Conservation (phyloP, 73 alveolate species). For the Paramecium sexaurelia region DNA sequence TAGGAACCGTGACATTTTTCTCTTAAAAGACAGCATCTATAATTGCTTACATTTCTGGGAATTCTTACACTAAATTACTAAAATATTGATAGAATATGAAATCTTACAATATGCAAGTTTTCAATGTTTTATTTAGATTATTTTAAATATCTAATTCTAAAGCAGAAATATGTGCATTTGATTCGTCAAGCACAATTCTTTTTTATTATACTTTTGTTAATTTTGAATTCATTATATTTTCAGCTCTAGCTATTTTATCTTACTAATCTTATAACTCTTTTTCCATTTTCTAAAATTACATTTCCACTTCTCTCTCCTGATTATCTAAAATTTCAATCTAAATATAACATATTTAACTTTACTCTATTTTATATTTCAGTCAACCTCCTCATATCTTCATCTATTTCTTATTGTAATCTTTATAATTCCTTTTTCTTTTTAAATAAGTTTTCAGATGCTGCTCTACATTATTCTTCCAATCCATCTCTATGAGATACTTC, state of each 20-base stretch:
- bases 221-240: conserved; percentile 5
- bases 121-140: conserved; percentile 50
- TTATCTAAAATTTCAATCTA: conserved; percentile 62
- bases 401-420: conserved; percentile 82
- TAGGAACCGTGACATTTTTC: conserved; percentile 14
- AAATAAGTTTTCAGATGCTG: conserved; percentile 87
- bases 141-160: conserved; percentile 45
- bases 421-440: conserved; percentile 84
- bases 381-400: conserved; percentile 86
- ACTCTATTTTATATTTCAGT: conserved; percentile 84
- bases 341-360: not conserved
- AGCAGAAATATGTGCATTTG: conserved; percentile 56
- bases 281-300: not conserved
- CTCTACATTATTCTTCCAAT: conserved; percentile 90
- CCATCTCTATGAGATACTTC: conserved; percentile 65
- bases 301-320: conserved; percentile 44
- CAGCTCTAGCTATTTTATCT: conserved; percentile 58
- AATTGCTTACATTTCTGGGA: conserved; percentile 47
- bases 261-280: conserved; percentile 3
- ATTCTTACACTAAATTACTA: conserved; percentile 54
- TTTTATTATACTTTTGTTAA: conserved; percentile 10
- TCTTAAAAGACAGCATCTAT: conserved; percentile 50
- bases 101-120: conserved; percentile 49
- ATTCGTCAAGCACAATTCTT: conserved; percentile 7
- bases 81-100: not conserved